Evolutionary conservation across 768 basidiomycete species (phyloP).

Genomic region (Hydnum rufescens): DNA sequence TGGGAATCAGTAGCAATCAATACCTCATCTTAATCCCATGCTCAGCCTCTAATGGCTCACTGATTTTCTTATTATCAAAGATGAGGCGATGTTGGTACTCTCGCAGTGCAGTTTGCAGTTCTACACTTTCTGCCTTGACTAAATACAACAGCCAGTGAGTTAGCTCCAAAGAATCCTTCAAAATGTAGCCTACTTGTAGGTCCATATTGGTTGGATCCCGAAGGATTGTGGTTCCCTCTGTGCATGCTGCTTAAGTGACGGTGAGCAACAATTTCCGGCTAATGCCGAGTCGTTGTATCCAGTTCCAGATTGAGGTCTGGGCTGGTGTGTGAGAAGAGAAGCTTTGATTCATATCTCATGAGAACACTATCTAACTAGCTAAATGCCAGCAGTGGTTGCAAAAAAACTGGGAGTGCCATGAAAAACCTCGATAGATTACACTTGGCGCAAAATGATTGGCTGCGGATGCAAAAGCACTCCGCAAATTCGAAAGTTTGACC

Average conservation of each 20-base stretch:
- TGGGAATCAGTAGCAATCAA: not conserved
- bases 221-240: not conserved
- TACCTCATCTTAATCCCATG: not conserved
- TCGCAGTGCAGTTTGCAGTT: not conserved
- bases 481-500: too few species aligned
- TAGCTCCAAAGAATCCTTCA: not conserved
- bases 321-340: too few species aligned
- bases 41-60: not conserved
- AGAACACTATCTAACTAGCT: too few species aligned
- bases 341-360: too few species aligned
- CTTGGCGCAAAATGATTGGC: too few species aligned
- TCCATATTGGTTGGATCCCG: not conserved
- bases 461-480: too few species aligned
- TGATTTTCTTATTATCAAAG: not conserved
- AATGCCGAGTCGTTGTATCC: too few species aligned
- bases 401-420: too few species aligned
- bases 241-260: not conserved
- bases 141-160: not conserved
- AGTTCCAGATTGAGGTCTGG: too few species aligned
- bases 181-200: not conserved
- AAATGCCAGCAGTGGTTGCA: too few species aligned
- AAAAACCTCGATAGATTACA: too few species aligned
- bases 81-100: not conserved
- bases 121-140: not conserved
- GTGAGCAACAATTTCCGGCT: too few species aligned